Evolutionary conservation across 352 stramenopile species (phyloP).

Genomic region (Globisporangium nodosum): DNA sequence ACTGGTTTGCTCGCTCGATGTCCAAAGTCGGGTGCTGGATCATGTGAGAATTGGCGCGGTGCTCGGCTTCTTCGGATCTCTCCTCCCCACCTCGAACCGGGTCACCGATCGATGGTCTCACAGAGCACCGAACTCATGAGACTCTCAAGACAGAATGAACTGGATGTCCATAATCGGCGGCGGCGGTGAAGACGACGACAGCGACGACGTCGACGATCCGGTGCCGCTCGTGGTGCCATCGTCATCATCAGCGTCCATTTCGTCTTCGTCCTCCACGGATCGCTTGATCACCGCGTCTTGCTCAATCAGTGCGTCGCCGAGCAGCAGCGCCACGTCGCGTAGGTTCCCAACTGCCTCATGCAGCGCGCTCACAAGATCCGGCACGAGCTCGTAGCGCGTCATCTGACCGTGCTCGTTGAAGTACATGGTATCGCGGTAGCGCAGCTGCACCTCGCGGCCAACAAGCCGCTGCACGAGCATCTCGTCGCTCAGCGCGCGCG

Average conservation of each 20-base stretch:
- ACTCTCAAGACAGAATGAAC: conserved; percentile 20
- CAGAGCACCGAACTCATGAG: too few relatives aligned
- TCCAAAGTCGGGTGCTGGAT: too few relatives aligned
- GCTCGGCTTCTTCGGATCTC: too few relatives aligned
- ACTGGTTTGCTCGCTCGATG: too few relatives aligned
- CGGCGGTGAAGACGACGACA: not conserved
- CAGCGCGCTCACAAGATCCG: conserved; percentile 29
- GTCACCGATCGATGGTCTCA: too few relatives aligned
- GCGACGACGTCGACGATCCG: not conserved
- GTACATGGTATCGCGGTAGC: conserved; percentile 35
- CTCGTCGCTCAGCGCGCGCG: conserved; percentile 25
- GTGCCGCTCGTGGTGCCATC: not conserved
- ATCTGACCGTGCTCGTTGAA: conserved; percentile 28
- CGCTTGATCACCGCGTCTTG: conserved; percentile 20
- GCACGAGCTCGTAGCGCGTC: conserved; percentile 24
- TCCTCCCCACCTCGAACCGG: too few relatives aligned
- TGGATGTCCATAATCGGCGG: conserved; percentile 17
- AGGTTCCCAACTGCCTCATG: conserved; percentile 31
- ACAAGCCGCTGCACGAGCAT: conserved; percentile 40
- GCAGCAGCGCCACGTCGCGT: conserved; percentile 29
- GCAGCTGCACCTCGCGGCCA: conserved; percentile 32
- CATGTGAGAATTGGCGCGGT: too few relatives aligned
- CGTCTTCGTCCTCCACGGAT: conserved; percentile 2
- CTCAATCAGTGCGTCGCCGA: conserved; percentile 26
- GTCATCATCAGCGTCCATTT: conserved; percentile 2